Percentiles rank a stretch among this genome's conserved stretches.
phyloP scores from a whole-genome alignment of 2,329 filamentous ascomycete genomes.

The Pseudopyricularia cyperi region DNA sequence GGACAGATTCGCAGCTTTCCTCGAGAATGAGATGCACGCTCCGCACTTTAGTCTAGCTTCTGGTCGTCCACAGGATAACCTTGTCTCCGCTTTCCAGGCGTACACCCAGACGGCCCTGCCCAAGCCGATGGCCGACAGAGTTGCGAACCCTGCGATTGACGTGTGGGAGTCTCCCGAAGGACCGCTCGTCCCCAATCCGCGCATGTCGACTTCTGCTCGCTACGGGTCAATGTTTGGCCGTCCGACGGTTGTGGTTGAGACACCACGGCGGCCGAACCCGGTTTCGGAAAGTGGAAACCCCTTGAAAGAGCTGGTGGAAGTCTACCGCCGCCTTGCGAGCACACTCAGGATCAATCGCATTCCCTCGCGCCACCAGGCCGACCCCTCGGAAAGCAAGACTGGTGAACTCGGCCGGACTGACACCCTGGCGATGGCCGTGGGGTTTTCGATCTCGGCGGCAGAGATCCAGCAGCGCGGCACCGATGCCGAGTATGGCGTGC shows the following conservation, averaged over 20 bases:
- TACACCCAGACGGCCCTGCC: constrained; percentile 26
- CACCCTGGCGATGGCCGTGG: constrained; percentile 53
- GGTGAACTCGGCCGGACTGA: constrained; percentile 42
- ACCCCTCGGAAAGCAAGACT: constrained; percentile 12
- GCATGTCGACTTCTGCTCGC: constrained; percentile 1
- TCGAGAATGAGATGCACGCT: constrained; percentile 34
- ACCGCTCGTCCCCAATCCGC: constrained; percentile 1
- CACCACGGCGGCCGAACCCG: neutral
- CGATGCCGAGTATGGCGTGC: constrained; percentile 58
- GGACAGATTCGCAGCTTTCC: constrained; percentile 51
- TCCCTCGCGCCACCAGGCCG: constrained; percentile 20
- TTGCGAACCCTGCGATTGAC: constrained; percentile 21
- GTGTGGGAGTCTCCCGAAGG: constrained; percentile 26
- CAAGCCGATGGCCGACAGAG: constrained; percentile 24
- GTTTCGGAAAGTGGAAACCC: constrained; percentile 10
- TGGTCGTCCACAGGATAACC: constrained; percentile 10
- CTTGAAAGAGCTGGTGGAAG: constrained; percentile 40
- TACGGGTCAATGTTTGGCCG: constrained; percentile 2
- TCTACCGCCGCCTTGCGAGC: constrained; percentile 47
- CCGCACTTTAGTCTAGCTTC: constrained; percentile 8
- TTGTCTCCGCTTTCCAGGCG: constrained; percentile 21
- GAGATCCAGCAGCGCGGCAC: constrained; percentile 88
- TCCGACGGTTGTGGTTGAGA: neutral
- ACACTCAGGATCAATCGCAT: constrained; percentile 45
- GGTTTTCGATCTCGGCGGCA: constrained; percentile 72